Conservation (phyloP, 1,139 yeast species). For the Waltiozyma sp. region DNA sequence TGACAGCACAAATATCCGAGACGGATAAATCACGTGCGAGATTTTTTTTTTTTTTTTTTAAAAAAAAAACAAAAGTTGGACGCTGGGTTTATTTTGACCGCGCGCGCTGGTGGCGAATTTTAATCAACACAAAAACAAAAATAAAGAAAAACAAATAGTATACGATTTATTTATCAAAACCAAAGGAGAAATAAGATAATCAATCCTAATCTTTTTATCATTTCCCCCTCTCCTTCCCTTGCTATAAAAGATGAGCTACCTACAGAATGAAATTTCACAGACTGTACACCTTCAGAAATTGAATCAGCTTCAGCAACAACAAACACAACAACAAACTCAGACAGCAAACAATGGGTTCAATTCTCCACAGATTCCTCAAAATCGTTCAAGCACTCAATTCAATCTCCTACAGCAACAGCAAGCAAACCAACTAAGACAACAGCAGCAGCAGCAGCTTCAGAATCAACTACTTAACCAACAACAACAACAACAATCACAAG, state of each 20-base stretch:
- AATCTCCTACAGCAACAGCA: slow-evolving; percentile 1
- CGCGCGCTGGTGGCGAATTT: not conserved
- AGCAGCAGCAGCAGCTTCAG: slow-evolving; percentile 7
- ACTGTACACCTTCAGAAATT: slow-evolving; percentile 11
- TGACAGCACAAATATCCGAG: no score
- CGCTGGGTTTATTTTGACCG: no score
- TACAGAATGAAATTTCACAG: slow-evolving; percentile 10
- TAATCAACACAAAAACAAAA: not conserved
- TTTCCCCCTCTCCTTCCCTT: not conserved
- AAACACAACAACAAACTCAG: slow-evolving; percentile 5
- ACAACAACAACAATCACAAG: slow-evolving; percentile 6
- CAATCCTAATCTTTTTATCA: not conserved
- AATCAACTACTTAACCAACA: slow-evolving; percentile 1
- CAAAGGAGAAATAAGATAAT: not conserved
- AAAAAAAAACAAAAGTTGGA: no score
- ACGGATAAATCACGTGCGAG: no score
- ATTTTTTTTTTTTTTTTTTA: no score
- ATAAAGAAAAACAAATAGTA: not conserved
- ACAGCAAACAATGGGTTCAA: slow-evolving; percentile 1
- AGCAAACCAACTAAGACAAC: slow-evolving; percentile 6
- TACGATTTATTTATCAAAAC: no score
- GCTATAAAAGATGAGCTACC: slow-evolving; percentile 11
- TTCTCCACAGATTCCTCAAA: slow-evolving; percentile 11
- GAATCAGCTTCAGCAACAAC: slow-evolving; percentile 5
- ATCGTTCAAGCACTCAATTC: slow-evolving; percentile 6